These are phyloP conservation scores for Lachancea meyersii DNA, from an alignment of 805 yeast genomes.

Conservation along the genomic window DNA sequence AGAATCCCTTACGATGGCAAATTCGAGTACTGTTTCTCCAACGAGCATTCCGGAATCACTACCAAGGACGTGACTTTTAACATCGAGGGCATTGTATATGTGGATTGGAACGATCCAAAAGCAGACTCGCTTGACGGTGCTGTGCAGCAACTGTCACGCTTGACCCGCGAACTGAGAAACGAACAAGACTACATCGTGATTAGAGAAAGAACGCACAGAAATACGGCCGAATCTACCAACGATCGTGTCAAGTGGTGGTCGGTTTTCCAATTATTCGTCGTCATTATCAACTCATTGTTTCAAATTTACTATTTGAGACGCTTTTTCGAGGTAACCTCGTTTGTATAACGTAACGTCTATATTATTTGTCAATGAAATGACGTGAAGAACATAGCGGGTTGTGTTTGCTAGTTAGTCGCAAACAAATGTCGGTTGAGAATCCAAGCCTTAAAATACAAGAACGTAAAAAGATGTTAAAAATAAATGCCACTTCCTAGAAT, in stretches of 20 bases:
- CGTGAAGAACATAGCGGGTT: too few relatives aligned
- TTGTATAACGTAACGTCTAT: conserved; percentile 41
- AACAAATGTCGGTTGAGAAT: too few relatives aligned
- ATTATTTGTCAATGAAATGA: too few relatives aligned
- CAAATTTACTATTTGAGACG: conserved; percentile 91
- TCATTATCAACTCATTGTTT: conserved; percentile 79
- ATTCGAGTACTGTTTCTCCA: conserved; percentile 84
- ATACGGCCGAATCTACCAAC: conserved; percentile 96
- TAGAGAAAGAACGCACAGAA: conserved; percentile 95
- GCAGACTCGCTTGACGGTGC: conserved; percentile 79
- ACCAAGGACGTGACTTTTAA: conserved; percentile 93
- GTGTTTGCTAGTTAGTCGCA: too few relatives aligned
- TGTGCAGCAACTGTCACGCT: conserved; percentile 63
- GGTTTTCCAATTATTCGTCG: conserved; percentile 80
- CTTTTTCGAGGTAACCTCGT: conserved; percentile 90
- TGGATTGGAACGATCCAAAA: conserved; percentile 71
- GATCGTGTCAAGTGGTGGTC: conserved; percentile 98
- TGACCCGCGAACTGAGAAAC: conserved; percentile 81
- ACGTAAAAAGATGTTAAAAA: not conserved
- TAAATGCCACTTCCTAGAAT: conserved; percentile 34
- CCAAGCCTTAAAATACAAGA: conserved; percentile 1
- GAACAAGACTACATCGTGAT: conserved; percentile 89
- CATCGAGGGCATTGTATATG: conserved; percentile 85
- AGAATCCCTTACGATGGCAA: conserved; percentile 65
- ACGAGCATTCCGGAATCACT: conserved; percentile 63